Conservation (phyloP, 345 rosid species). For the Eucalyptus leucophloia region DNA sequence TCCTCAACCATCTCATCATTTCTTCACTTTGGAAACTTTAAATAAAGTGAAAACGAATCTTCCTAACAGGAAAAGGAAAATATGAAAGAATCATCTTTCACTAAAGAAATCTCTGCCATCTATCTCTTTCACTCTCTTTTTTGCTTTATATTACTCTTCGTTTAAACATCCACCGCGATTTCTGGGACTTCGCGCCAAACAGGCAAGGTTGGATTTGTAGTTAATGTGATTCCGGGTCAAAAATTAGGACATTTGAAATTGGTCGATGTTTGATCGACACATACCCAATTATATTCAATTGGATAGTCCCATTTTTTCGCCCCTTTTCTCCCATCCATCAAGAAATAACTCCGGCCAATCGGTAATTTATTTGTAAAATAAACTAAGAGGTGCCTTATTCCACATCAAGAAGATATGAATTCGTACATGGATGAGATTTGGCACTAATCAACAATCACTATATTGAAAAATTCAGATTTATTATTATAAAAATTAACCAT, state of each 20-base stretch:
- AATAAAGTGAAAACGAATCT: neutral
- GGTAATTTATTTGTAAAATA: too few species aligned
- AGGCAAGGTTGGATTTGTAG: neutral
- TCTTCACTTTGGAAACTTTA: neutral
- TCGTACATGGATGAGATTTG: rapidly evolving
- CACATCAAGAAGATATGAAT: rapidly evolving
- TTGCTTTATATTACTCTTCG: neutral
- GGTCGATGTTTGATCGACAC: too few species aligned
- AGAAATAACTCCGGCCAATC: too few species aligned
- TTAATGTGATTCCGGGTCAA: neutral
- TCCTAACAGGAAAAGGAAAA: neutral
- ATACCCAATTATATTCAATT: neutral
- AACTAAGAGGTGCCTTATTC: too few species aligned
- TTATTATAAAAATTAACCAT: too few species aligned
- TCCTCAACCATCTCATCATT: neutral
- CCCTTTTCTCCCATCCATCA: too few species aligned
- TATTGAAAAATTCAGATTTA: too few species aligned
- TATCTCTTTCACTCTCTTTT: neutral
- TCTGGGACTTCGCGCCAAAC: neutral
- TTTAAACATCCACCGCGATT: neutral
- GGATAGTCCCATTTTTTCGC: neutral
- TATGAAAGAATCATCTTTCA: neutral
- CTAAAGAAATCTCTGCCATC: neutral
- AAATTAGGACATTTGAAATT: too few species aligned
- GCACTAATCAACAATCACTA: too few species aligned